Base-by-base conservation (phyloP, 169 alveolate species). In the Plasmodium blacklocki region DNA sequence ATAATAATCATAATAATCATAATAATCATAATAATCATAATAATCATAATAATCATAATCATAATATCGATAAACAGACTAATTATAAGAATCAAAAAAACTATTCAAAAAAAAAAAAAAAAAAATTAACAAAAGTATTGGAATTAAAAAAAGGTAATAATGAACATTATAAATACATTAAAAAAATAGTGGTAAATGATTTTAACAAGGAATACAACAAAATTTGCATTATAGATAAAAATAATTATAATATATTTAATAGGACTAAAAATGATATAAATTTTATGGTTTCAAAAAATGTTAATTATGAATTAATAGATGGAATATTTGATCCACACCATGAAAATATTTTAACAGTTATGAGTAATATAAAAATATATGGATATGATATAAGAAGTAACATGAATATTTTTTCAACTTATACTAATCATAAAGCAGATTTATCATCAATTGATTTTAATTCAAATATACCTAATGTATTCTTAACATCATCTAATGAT, bases 401-500 rank as follows among this genome's bases (percentile, higher is more conserved):
- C 63, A 73, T 39, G 54, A 54, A 56, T 43, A 83, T 70, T 29
- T 83, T 83, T 83, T 83, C 91, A 0, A 19, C 91, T 47, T 63
- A 68, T 83, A 70, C 78, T n/a, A 88, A 76, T 47, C 97, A 95
- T 71, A 66, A 80, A 23, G 93, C 93, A 26, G 88, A 89, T 50
- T 73, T 95, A 56, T 78, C 94, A 21, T 92, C 93, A 18, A 6
- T 95, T 2, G 98, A 96, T 86, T 97, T 94, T 88, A 97, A 97
- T 74, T 97, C 99, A 3, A 95, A 95, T 67, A 96, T 96, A 43
- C 98, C 98, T 1, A 95, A 95, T 88, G 95, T 96, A 75, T 39
- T 97, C 52, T 96, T 95, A 29, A 93, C 98, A 14, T 93, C 96
- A 32, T 97, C 98, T 14, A 94, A 95, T 86, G 99, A 97, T 93